These are phyloP conservation scores for Cicer judaicum DNA, from an alignment of 306 rosid species.

Conservation along the genomic window DNA sequence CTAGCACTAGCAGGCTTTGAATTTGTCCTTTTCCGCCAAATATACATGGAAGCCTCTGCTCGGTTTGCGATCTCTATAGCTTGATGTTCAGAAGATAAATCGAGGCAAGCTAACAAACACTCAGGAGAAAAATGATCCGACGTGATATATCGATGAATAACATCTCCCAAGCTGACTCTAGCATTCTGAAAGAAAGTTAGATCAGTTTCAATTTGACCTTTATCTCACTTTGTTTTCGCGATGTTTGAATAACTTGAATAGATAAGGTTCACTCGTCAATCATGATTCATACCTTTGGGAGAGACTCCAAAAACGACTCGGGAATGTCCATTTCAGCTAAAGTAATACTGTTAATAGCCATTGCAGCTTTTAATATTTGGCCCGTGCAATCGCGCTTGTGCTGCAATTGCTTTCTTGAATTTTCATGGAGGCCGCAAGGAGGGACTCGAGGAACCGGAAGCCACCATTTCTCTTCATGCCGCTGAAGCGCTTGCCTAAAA, in stretches of 20 bases:
- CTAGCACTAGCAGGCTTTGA: slow-evolving; percentile 57
- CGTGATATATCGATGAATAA: slow-evolving; percentile 83
- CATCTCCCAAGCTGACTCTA: slow-evolving; percentile 80
- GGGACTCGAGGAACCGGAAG: slow-evolving; percentile 94
- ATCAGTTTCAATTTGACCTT: slow-evolving; percentile 20
- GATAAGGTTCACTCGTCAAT: not conserved
- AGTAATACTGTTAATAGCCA: slow-evolving; percentile 83
- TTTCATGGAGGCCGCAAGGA: slow-evolving; percentile 75
- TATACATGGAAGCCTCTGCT: slow-evolving; percentile 76
- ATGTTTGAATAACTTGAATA: not conserved
- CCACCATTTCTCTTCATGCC: slow-evolving; percentile 99
- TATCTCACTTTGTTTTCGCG: not conserved
- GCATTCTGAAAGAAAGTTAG: slow-evolving; percentile 70
- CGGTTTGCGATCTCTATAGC: slow-evolving; percentile 88
- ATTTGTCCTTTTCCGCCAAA: slow-evolving; percentile 71
- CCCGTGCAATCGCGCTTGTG: slow-evolving; percentile 88
- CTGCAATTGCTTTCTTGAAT: slow-evolving; percentile 76
- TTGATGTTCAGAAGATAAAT: slow-evolving; percentile 91
- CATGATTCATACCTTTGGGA: slow-evolving; percentile 69
- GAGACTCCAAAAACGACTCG: slow-evolving; percentile 81
- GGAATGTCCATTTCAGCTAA: slow-evolving; percentile 89
- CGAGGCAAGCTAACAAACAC: slow-evolving; percentile 86
- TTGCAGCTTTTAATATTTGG: slow-evolving; percentile 88
- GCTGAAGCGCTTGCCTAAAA: slow-evolving; percentile 71
- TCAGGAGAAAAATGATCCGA: slow-evolving; percentile 90